Evolutionary conservation across 108 stramenopile species (phyloP), one percentile per base, ranked within the genome.

Genomic region (Fistulifera solaris): DNA sequence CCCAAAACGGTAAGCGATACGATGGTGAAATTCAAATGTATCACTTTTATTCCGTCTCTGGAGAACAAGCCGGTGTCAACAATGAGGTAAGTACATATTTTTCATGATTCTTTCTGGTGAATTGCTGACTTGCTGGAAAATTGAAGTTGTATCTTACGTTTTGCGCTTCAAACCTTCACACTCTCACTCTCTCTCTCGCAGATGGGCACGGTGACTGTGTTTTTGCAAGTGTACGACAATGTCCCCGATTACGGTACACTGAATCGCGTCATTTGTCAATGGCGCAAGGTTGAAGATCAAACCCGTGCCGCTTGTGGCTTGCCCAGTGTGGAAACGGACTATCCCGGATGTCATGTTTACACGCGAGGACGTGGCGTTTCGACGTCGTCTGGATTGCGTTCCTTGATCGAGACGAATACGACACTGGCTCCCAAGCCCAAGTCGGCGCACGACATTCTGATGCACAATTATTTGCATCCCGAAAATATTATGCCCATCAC

Each of bases 221-320:
- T 76, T 57, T 40, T 71, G 6, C 28, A 71, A 48, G 70, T 54
- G 21, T 67, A 76, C 55, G 54, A 66, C 16, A 42, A 56, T 52
- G 54, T 35, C 25, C 2, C 52, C 1, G 58, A 63, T 0, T 71
- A 52, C 16, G 52, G 22, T 10, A 61, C 49, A 38, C 26, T 76
- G 19, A 68, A 76, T 41, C 63, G 67, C 27, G 40, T 76, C 25
- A 71, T 76, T 62, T 76, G 75, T 52, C 66, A 67, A 50, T 76
- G 66, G 67, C 56, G 75, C 15, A 25, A 42, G 26, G 54, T 55
- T 7, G 75, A 76, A 61, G 67, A 76, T 15, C 41, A 59, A 6
- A 57, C 60, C 17, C 66, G 75, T 16, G 28, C 23, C 17, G 70
- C 51, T 48, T 76, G 75, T 47, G 62, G 66, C 17, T 27, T 76